phyloP scores from a whole-genome alignment of 768 basidiomycete species.

The Chlorophyllum brunneum region DNA sequence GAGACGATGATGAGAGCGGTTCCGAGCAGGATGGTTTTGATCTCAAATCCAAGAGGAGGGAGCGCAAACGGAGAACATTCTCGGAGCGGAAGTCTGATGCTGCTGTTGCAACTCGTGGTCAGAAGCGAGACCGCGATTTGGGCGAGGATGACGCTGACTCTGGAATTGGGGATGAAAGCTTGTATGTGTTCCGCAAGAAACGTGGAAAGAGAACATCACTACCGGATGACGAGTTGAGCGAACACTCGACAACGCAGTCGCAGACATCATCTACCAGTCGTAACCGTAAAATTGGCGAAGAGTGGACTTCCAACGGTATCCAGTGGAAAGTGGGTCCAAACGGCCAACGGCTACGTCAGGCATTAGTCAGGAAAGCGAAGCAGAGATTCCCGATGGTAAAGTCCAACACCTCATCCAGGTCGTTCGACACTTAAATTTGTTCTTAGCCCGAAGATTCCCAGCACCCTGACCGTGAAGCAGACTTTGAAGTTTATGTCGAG shows the following conservation, averaged over 20 bases:
- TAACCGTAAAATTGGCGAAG: conserved; percentile 62
- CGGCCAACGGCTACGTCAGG: conserved; percentile 65
- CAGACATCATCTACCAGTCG: conserved; percentile 48
- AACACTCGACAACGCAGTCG: conserved; percentile 48
- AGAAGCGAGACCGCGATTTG: conserved; percentile 62
- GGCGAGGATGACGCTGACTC: conserved; percentile 44
- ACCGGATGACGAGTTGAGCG: conserved; percentile 32
- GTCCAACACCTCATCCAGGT: conserved; percentile 8
- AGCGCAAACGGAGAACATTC: conserved; percentile 56
- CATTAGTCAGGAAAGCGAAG: conserved; percentile 66
- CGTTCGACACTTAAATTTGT: conserved; percentile 5
- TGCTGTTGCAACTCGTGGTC: conserved; percentile 39
- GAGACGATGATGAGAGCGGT: conserved; percentile 48
- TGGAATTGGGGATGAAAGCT: conserved; percentile 30
- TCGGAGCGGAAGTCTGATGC: conserved; percentile 49
- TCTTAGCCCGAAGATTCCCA: conserved; percentile 70
- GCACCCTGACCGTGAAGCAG: conserved; percentile 68
- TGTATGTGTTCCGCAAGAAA: conserved; percentile 42
- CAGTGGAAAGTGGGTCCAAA: conserved; percentile 69
- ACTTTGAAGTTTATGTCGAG: conserved; percentile 73
- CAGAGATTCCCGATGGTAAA: conserved; percentile 73
- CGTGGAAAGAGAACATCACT: conserved; percentile 42
- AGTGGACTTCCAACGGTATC: conserved; percentile 72
- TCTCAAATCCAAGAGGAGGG: conserved; percentile 40
- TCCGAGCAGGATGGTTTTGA: conserved; percentile 35